Conservation (phyloP, 2,329 filamentous ascomycete species). For the Aureobasidium melanogenum region DNA sequence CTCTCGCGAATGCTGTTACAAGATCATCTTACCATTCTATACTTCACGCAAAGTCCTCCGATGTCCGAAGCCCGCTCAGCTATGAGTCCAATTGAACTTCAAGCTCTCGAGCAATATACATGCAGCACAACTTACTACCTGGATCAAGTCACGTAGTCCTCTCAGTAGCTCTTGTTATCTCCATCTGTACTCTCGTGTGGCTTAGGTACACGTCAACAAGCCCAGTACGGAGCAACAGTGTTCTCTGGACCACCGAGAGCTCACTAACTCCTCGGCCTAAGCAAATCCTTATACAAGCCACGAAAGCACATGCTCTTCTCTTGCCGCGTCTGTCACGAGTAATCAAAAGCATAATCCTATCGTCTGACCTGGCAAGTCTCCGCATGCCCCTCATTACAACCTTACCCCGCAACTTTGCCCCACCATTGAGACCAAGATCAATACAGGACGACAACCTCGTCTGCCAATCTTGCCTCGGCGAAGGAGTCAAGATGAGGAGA, state of each 20-base stretch:
- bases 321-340: background rate
- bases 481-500: background rate
- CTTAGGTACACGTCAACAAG: too few relatives aligned
- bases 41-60: background rate
- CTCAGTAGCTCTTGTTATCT: background rate
- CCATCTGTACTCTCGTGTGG: background rate
- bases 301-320: background rate
- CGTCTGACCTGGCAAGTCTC: background rate
- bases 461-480: background rate
- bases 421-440: background rate
- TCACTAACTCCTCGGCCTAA: background rate
- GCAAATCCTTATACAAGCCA: background rate
- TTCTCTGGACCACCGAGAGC: too few relatives aligned
- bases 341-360: background rate
- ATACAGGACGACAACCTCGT: background rate
- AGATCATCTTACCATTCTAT: background rate
- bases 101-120: background rate
- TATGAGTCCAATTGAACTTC: background rate
- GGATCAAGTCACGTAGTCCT: too few relatives aligned
- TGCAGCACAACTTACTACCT: too few relatives aligned
- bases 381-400: background rate
- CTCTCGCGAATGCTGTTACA: background rate
- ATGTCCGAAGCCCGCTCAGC: background rate
- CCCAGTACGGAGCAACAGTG: background rate
- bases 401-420: constrained; percentile 4